Evolutionary conservation across 2,329 filamentous ascomycete genomes (phyloP), one percentile per base, ranked within the genome.

Genomic region (Periconia sp.): DNA sequence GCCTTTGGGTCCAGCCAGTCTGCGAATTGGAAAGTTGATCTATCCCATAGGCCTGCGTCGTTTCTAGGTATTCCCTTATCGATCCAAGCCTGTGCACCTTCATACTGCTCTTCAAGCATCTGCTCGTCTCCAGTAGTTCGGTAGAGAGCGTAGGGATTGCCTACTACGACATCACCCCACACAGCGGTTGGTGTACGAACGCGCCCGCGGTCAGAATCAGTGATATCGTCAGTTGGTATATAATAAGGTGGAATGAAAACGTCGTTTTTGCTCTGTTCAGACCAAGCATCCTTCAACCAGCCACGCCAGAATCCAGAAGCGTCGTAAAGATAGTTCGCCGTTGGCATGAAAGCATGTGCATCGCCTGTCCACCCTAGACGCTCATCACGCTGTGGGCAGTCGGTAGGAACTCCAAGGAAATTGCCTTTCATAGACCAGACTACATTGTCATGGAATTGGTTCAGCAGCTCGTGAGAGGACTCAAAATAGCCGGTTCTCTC

Each of bases 351-450:
- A 1, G 74, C 71, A 25, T 76, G 75, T 6, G 72, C 65, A 48
- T 81, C 76, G n/a, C 81, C 32, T 0, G 75, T 78, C 81, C 80
- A 80, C 15, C 77, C 76, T 5, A 82, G 59, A 0, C 79, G 70
- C 59, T 82, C 79, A 39, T 83, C 78, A 1, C 78, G 69, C 48
- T 82, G 78, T 0, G 79, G 79, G 49, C 79, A 82, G 52, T 85
- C 82, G 0, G 80, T 84, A 4, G 50, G 52, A 9, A 54, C 35
- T 5, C 45, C 19, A 6, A 35, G 32, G 12, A 85, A 84, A 50
- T 84, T 85, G 0, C 80, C 80, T 19, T 74, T 73, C 75, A 83
- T 82, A 4, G 74, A 75, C 81, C 81, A 84, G 21, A 68, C 56
- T 0, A 79, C 72, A 40, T 85, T 85, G 1, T 71, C 40, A 48